A percentile compares a stretch with the other conserved stretches of the same genome.
phyloP scores from a whole-genome alignment of 2,329 filamentous ascomycete species.

The Nemania sp. region DNA sequence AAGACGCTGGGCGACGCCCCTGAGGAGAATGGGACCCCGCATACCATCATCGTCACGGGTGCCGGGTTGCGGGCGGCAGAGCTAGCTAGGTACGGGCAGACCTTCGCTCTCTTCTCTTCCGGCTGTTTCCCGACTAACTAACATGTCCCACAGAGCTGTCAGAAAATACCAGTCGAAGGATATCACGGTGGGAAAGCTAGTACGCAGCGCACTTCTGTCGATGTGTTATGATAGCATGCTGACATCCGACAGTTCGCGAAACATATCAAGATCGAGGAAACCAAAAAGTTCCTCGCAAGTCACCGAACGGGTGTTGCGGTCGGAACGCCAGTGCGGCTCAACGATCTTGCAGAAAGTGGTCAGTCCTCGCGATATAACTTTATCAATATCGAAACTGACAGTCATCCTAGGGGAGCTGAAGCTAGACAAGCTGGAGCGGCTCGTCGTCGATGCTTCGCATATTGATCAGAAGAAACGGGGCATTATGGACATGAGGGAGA shows the following conservation, averaged over 20 bases:
- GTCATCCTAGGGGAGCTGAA: conserved; percentile 65
- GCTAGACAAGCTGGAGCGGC: conserved; percentile 70
- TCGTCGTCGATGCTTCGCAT: conserved; percentile 89
- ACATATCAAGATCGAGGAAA: conserved; percentile 93
- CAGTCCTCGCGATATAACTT: conserved; percentile 37
- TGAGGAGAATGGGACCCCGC: conserved; percentile 72
- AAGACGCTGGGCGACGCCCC: conserved; percentile 66
- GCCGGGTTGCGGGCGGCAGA: conserved; percentile 88
- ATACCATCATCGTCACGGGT: conserved; percentile 86
- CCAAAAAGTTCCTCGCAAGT: conserved; percentile 73
- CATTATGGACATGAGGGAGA: conserved; percentile 94
- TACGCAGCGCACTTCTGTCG: conserved; percentile 33
- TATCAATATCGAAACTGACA: not conserved
- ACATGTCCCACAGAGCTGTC: conserved; percentile 57
- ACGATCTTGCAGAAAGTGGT: conserved; percentile 83
- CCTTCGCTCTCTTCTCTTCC: too few species aligned
- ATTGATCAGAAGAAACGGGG: conserved; percentile 94
- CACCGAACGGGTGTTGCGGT: conserved; percentile 82
- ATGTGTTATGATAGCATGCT: conserved; percentile 4
- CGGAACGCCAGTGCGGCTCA: conserved; percentile 82
- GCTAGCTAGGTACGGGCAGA: conserved; percentile 64
- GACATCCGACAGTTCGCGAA: conserved; percentile 73
- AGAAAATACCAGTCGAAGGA: conserved; percentile 81
- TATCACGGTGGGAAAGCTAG: conserved; percentile 79
- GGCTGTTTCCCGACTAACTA: not conserved